A percentile compares a stretch with the other conserved stretches of the same genome.
phyloP scores from a whole-genome alignment of 768 basidiomycete species.

The Leucocoprinus sp. region DNA sequence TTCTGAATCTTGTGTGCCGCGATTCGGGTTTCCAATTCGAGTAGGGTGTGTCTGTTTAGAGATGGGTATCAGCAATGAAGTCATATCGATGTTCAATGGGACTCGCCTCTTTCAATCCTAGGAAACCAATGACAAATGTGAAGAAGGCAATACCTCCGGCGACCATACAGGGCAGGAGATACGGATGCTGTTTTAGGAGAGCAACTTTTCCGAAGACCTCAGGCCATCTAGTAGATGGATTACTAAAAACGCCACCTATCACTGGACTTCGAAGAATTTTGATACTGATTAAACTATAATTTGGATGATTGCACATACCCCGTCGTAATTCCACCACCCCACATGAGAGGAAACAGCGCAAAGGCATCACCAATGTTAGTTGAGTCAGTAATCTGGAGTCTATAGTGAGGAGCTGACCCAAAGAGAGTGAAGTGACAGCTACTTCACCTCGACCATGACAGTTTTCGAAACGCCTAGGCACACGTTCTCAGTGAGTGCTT shows the following conservation, averaged over 20 bases:
- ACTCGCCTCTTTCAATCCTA: conserved; percentile 39
- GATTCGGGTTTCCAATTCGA: conserved; percentile 5
- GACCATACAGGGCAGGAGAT: conserved; percentile 40
- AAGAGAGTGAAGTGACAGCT: neutral
- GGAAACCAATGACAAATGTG: conserved; percentile 24
- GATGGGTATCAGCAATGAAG: neutral
- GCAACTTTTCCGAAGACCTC: conserved; percentile 37
- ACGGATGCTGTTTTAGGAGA: conserved; percentile 30
- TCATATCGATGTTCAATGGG: neutral
- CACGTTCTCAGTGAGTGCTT: neutral
- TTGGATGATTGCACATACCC: conserved; percentile 19
- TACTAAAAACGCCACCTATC: conserved; percentile 57
- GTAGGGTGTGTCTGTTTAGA: conserved; percentile 25
- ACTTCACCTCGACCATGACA: conserved; percentile 34
- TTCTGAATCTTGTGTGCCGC: neutral
- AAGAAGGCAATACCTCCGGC: conserved; percentile 27
- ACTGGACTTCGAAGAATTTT: conserved; percentile 38
- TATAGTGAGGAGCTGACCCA: conserved; percentile 1
- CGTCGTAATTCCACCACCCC: conserved; percentile 25
- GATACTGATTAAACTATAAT: neutral
- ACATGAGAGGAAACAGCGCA: conserved; percentile 25
- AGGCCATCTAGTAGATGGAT: conserved; percentile 55
- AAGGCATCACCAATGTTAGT: conserved; percentile 33
- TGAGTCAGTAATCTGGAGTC: conserved; percentile 25
- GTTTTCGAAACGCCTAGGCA: conserved; percentile 33